Percentiles rank a stretch among this genome's conserved stretches.
Conservation (phyloP, 1,284 basidiomycete species). For the Cryptococcus sp. region DNA sequence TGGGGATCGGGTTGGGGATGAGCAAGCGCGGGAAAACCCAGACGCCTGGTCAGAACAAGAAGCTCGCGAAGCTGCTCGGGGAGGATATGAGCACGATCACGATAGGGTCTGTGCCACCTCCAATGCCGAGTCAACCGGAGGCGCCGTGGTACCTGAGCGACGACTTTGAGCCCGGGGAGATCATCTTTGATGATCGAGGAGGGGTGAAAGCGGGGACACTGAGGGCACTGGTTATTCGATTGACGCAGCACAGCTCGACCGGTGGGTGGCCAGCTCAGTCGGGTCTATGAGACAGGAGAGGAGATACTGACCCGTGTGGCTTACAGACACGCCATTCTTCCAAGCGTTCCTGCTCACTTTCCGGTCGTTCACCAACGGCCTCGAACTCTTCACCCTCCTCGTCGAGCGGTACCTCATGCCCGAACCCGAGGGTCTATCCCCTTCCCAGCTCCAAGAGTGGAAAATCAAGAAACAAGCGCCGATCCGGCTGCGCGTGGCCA, state of each 20-base stretch:
- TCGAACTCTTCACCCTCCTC: conserved; percentile 82
- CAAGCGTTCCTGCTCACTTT: conserved; percentile 96
- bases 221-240: conserved; percentile 75
- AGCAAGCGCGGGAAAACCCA: background rate
- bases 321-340: conserved; percentile 60
- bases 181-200: conserved; percentile 78
- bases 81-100: conserved; percentile 53
- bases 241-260: conserved; percentile 83
- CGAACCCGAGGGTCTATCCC: conserved; percentile 66
- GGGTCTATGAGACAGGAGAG: background rate
- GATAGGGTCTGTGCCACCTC: conserved; percentile 54
- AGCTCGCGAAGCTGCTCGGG: conserved; percentile 72
- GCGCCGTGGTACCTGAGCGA: conserved; percentile 79
- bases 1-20: background rate
- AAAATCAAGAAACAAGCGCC: conserved; percentile 81
- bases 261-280: conserved; percentile 56
- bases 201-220: conserved; percentile 83
- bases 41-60: conserved; percentile 45
- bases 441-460: conserved; percentile 75
- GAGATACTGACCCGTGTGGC: background rate
- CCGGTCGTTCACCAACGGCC: conserved; percentile 86
- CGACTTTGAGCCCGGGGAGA: conserved; percentile 73
- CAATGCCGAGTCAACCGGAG: conserved; percentile 54
- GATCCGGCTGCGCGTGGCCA: conserved; percentile 78
- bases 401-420: conserved; percentile 77